Evolutionary conservation across 768 basidiomycete species (phyloP), one percentile per base, ranked within the genome.

Genomic region (Lepiota brunneoincarnata): DNA sequence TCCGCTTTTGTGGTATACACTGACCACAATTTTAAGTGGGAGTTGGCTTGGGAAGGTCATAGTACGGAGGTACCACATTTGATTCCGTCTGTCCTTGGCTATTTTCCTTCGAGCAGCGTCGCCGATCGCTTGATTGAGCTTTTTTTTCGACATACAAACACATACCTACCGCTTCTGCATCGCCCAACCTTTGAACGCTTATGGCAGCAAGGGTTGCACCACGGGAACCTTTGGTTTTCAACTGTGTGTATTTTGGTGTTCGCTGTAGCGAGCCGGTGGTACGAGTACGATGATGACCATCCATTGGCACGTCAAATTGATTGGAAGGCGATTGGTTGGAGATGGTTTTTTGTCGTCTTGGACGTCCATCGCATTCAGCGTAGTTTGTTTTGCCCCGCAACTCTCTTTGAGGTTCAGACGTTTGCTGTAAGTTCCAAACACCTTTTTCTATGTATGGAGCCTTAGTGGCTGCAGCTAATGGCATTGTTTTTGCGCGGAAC

Each of bases 221-320:
- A 77, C 24, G 72, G 69, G 14, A 78, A 88, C 54, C 65, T 73
- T 6, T 81, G 79, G 71, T 93, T 91, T 61, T 71, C 78, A 5
- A 74, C 75, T 45, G 72, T 87, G 5, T 85, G 86, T 58, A 65
- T 89, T 41, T 67, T 77, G 34, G 48, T 92, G 1, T 89, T 89
- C 66, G 87, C 91, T 15, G 73, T 87, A 26, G 87, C 83, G 1
- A 81, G 85, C 44, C 77, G 85, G 41, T 90, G 80, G 77, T 75
- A 79, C 56, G 71, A 83, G 48, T 83, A 48, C 37, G 34, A 7
- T 15, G 14, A 34, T 15, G 31, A 49, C 18, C 17, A 42, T 17
- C 26, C 40, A 11, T n/a, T 41, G 11, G 10, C 5, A 2, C 49
- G 61, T 18, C 72, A 69, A 28, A 69, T 68, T 18, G 72, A 77